Conservation (phyloP, 495 filamentous ascomycete species). For the Penicillium cataractarum region DNA sequence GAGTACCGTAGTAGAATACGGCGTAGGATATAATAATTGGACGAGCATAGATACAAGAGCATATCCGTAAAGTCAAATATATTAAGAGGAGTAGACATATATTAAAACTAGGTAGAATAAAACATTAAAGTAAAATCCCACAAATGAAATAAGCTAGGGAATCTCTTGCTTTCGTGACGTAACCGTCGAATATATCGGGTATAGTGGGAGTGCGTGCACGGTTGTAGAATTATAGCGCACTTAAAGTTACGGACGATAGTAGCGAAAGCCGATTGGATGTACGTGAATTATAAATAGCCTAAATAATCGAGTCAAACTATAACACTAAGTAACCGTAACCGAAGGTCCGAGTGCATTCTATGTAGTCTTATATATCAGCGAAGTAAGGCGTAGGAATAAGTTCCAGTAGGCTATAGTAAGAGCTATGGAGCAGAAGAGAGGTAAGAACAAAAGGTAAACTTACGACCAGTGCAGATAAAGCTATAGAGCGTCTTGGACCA, state of each 20-base stretch:
- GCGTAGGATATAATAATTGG: background rate
- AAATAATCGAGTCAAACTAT: background rate
- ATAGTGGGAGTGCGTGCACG: background rate
- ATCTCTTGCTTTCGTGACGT: background rate
- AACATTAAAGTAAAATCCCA: background rate
- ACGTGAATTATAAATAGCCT: background rate
- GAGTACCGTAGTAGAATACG: background rate
- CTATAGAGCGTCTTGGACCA: background rate
- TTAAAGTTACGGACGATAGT: slow-evolving; percentile 1
- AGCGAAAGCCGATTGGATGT: slow-evolving; percentile 1
- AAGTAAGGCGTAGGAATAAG: background rate
- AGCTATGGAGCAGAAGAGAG: background rate
- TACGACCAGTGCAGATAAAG: background rate
- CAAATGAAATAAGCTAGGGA: background rate
- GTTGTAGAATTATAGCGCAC: background rate
- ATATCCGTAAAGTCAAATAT: background rate
- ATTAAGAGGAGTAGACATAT: background rate
- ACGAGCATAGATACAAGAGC: background rate
- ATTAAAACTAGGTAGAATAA: background rate
- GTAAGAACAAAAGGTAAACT: background rate
- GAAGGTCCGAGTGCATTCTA: background rate
- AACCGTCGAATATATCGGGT: slow-evolving; percentile 3
- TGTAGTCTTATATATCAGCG: background rate
- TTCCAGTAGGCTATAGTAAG: background rate
- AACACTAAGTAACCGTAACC: background rate